A percentile compares a stretch with the other conserved stretches of the same genome.
phyloP scores from a whole-genome alignment of 306 rosid genomes.

The Medicago truncatula region DNA sequence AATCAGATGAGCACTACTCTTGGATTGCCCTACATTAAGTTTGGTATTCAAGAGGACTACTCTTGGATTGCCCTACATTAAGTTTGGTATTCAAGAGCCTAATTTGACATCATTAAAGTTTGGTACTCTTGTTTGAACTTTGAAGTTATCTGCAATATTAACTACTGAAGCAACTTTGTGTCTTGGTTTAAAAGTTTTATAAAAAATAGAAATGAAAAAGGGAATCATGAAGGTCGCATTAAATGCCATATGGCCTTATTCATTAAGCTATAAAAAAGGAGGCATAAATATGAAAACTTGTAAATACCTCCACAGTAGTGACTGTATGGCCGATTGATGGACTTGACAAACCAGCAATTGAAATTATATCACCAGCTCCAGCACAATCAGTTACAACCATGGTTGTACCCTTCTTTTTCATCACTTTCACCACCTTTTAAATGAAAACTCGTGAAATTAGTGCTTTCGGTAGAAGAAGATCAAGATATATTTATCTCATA shows the following conservation, averaged over 20 bases:
- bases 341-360: slow-evolving; percentile 84
- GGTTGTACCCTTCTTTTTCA: slow-evolving; percentile 91
- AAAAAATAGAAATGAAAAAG: not conserved
- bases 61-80: slow-evolving; percentile 4
- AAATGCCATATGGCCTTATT: slow-evolving; percentile 11
- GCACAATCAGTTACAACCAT: slow-evolving; percentile 80
- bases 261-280: slow-evolving; percentile 9
- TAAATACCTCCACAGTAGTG: slow-evolving; percentile 71
- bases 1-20: slow-evolving; percentile 10
- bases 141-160: not conserved
- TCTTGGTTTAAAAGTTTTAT: slow-evolving; percentile 12
- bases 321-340: slow-evolving; percentile 96
- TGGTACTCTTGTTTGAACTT: slow-evolving; percentile 1
- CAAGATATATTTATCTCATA: slow-evolving; percentile 33
- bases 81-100: not conserved
- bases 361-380: slow-evolving; percentile 97
- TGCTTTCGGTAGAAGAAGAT: slow-evolving; percentile 32
- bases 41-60: not conserved
- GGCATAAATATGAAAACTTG: slow-evolving; percentile 2
- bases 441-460: slow-evolving; percentile 17
- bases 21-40: slow-evolving; percentile 4
- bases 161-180: not conserved
- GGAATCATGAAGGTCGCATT: not conserved
- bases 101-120: not conserved
- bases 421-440: slow-evolving; percentile 79